Conservation (phyloP, 2,329 filamentous ascomycete genomes). For the Diaporthe ampelina region DNA sequence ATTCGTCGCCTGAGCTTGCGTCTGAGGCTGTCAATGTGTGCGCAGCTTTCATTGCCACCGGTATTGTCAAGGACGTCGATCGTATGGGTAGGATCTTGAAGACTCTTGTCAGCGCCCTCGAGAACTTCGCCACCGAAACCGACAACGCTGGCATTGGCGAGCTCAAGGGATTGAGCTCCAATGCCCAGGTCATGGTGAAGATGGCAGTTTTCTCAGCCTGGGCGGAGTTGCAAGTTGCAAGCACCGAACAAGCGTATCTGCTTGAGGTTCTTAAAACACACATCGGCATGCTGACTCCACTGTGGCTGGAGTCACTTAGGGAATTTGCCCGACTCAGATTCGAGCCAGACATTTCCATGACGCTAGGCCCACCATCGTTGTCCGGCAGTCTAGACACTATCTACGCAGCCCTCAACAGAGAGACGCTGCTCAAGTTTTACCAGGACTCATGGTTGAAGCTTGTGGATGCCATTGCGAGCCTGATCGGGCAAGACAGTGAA, state of each 20-base stretch:
- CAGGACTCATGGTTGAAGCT: constrained; percentile 97
- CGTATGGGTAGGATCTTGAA: constrained; percentile 99
- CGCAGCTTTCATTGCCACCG: constrained; percentile 96
- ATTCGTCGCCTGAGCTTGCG: constrained; percentile 95
- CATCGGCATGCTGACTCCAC: constrained; percentile 87
- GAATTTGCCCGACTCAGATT: constrained; percentile 93
- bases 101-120: constrained; percentile 88
- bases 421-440: constrained; percentile 95
- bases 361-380: constrained; percentile 82
- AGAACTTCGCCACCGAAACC: constrained; percentile 88
- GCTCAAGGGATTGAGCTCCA: constrained; percentile 90
- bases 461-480: constrained; percentile 95
- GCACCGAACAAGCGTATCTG: constrained; percentile 90
- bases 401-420: constrained; percentile 93
- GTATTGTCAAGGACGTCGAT: constrained; percentile 96
- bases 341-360: constrained; percentile 97
- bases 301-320: constrained; percentile 93
- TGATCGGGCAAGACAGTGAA: constrained; percentile 97
- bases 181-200: constrained; percentile 98
- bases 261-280: constrained; percentile 91
- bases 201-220: constrained; percentile 97
- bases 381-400: constrained; percentile 92
- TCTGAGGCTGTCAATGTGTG: constrained; percentile 98
- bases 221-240: constrained; percentile 97
- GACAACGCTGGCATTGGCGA: constrained; percentile 93